Conservation (phyloP, 1,284 basidiomycete genomes). For the Heliocybe sulcata region DNA sequence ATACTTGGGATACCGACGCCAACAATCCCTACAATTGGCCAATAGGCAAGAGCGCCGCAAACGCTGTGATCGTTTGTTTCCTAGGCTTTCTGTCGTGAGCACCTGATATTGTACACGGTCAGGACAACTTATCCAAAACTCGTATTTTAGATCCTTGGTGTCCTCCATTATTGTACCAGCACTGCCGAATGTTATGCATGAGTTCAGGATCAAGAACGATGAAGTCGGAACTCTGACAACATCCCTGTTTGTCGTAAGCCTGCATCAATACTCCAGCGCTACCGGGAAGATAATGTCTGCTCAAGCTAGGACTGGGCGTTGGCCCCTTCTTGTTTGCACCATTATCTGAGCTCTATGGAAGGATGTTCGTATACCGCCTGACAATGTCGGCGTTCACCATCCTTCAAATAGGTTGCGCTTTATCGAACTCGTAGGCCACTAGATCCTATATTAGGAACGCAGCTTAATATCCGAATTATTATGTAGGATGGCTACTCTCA, state of each 20-base stretch:
- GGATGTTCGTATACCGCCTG: background rate
- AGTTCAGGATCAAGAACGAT: background rate
- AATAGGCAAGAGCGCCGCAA: background rate
- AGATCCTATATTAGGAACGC: background rate
- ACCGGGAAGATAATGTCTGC: background rate
- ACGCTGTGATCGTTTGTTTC: background rate
- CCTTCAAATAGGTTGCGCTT: background rate
- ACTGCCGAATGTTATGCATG: background rate
- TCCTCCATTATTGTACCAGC: background rate
- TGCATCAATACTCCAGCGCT: background rate
- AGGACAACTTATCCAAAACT: background rate
- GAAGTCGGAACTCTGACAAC: slow-evolving; percentile 1
- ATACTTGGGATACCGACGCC: background rate
- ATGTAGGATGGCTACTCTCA: background rate
- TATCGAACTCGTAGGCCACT: background rate
- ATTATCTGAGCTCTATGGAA: background rate
- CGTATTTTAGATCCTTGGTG: background rate
- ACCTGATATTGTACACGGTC: background rate
- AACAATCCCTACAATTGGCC: background rate
- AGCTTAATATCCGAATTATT: background rate
- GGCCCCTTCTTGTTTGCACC: background rate
- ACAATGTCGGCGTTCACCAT: background rate
- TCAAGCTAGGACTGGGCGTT: background rate
- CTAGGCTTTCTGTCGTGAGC: background rate
- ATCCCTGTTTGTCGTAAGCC: background rate